These are phyloP conservation scores for Digitaria exilis DNA, from an alignment of 202 grass and related monocot species.

Conservation along the genomic window DNA sequence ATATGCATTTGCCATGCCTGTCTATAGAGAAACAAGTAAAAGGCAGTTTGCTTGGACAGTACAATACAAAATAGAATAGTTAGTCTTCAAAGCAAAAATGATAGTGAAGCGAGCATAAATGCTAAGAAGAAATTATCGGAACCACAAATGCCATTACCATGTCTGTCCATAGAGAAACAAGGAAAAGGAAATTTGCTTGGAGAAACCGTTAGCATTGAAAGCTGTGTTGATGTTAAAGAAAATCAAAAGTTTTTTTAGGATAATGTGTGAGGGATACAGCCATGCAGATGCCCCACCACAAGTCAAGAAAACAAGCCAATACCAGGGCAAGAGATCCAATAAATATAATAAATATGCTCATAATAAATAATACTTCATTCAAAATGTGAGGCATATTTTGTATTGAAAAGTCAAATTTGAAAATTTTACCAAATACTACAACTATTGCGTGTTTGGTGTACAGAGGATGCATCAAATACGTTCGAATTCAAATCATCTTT, in stretches of 20 bases:
- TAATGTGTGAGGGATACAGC: conserved; percentile 7
- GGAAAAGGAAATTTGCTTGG: not conserved
- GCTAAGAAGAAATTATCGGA: not conserved
- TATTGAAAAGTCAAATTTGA: not conserved
- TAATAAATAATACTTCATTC: not conserved
- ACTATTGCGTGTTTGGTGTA: not conserved
- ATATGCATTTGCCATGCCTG: too few species aligned
- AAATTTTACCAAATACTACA: not conserved
- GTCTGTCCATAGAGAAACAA: conserved; percentile 11
- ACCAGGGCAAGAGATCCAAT: not conserved
- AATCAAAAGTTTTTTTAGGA: not conserved
- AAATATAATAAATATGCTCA: not conserved
- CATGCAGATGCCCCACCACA: not conserved
- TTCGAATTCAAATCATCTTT: not conserved
- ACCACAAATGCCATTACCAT: too few species aligned
- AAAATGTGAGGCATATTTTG: not conserved
- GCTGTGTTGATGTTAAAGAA: not conserved
- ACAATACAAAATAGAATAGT: too few species aligned
- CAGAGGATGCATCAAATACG: not conserved
- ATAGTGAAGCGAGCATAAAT: conserved; percentile 6
- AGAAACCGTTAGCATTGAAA: conserved; percentile 20
- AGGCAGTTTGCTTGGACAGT: too few species aligned
- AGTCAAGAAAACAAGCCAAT: conserved; percentile 25
- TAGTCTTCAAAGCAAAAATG: conserved; percentile 14
- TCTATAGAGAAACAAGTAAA: too few species aligned